phyloP scores from a whole-genome alignment of 306 rosid genomes.

The Canavalia gladiata region DNA sequence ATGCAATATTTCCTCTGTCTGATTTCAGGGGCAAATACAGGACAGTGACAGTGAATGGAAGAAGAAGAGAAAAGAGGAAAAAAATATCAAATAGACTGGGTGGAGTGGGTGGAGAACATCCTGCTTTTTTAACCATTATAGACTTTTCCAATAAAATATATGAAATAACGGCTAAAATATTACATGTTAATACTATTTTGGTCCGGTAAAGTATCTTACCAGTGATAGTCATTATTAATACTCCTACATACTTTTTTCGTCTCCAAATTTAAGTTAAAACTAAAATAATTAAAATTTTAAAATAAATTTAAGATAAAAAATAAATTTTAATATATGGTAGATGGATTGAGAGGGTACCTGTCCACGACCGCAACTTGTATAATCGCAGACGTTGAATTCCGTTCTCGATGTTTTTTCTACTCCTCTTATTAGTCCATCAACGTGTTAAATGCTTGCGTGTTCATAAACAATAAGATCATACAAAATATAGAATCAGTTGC shows the following conservation, averaged over 20 bases:
- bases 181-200: no score
- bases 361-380: constrained; percentile 6
- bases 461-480: not conserved
- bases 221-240: no score
- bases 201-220: no score
- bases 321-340: no score
- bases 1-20: constrained; percentile 14
- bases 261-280: no score
- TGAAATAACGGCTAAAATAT: no score
- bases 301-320: no score
- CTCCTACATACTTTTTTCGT: no score
- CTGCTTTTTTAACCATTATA: constrained; percentile 24
- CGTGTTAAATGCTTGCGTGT: not conserved
- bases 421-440: constrained; percentile 1
- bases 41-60: constrained; percentile 63
- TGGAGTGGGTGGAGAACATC: constrained; percentile 68
- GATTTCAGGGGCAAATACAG: constrained; percentile 41
- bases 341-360: not conserved
- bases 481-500: not conserved
- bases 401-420: not conserved
- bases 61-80: not conserved
- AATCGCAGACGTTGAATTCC: not conserved
- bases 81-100: constrained; percentile 53
- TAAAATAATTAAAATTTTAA: no score
- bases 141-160: not conserved